Evolutionary conservation across 352 stramenopile genomes (phyloP).

Genomic region (Phytophthora multivora): DNA sequence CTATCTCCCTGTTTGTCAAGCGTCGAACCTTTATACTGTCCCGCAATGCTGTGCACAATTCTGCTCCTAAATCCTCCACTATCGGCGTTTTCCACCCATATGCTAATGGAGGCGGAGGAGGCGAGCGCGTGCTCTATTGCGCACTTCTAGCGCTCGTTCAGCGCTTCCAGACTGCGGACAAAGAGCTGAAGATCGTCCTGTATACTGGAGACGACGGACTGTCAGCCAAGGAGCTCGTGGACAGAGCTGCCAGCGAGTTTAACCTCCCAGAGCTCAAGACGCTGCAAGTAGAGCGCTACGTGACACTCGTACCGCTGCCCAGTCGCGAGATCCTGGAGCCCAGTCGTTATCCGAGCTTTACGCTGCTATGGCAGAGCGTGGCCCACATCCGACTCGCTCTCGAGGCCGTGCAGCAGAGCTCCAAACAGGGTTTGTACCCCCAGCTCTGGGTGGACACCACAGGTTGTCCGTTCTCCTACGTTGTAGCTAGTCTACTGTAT

Average conservation of each 20-base stretch:
- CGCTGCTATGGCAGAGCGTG: constrained; percentile 96
- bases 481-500: constrained; percentile 88
- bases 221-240: constrained; percentile 68
- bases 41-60: constrained; percentile 19
- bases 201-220: constrained; percentile 86
- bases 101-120: constrained; percentile 95
- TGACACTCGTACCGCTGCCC: constrained; percentile 79
- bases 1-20: constrained; percentile 43
- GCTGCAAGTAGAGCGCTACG: constrained; percentile 50
- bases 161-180: constrained; percentile 34
- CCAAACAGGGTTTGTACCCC: constrained; percentile 51
- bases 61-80: constrained; percentile 26
- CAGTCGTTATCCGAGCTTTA: constrained; percentile 89
- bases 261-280: constrained; percentile 76
- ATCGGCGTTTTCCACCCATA: constrained; percentile 96
- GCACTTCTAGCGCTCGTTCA: constrained; percentile 88
- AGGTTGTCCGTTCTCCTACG: constrained; percentile 97
- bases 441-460: constrained; percentile 98
- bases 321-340: constrained; percentile 78
- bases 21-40: constrained; percentile 47
- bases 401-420: constrained; percentile 78
- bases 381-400: constrained; percentile 92
- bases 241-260: constrained; percentile 82
- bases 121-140: constrained; percentile 98
- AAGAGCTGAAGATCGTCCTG: constrained; percentile 48